Evolutionary conservation across 2,329 filamentous ascomycete genomes (phyloP), one percentile per base, ranked within the genome.

Genomic region (Pochonia chlamydosporia): DNA sequence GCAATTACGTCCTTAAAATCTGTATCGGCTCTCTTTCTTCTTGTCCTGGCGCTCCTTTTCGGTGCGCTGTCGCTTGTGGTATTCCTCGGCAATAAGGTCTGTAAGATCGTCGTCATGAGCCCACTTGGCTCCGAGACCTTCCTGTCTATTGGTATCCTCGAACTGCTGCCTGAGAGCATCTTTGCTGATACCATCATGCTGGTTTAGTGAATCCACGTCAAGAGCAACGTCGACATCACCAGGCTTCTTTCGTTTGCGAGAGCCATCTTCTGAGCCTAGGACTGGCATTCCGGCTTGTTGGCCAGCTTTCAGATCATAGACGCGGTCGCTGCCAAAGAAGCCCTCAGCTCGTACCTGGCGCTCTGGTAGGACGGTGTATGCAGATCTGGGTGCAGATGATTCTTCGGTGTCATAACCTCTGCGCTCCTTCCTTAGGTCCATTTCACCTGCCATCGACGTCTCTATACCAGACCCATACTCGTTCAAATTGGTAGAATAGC

Each of bases 21-120:
- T 67, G 54, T 77, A 75, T 61, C 76, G 77, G 54, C 65, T 63
- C 56, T 76, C 75, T 63, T 75, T 81, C 66, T 71, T 79, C 73
- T 85, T 84, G 53, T 81, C 77, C 59, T 77, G 76, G 63, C 83
- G 82, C 67, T 95, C 89, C 65, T 89, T 84, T 57, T 96, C 91
- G 54, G 87, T 81, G 78, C 91, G 95, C 63, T 91, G 79, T 63
- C 90, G 80, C 78, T 97, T 97, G 54, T 89, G 79, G 61, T 84
- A 89, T 71, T 97, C 93, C 59, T 89, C 85, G 11, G 89, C 89
- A 71, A 99, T 96, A 88, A 99, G 95, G 60, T 96, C 88, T 59
- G 85, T 92, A 48, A 99, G 69, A 62, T 96, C 92, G 57, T 97
- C 92, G 63, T 95, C 88, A 67, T 78, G 75, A 49, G 82, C 79